Conservation (phyloP, 306 rosid species). For the Amphicarpaea edgeworthii region DNA sequence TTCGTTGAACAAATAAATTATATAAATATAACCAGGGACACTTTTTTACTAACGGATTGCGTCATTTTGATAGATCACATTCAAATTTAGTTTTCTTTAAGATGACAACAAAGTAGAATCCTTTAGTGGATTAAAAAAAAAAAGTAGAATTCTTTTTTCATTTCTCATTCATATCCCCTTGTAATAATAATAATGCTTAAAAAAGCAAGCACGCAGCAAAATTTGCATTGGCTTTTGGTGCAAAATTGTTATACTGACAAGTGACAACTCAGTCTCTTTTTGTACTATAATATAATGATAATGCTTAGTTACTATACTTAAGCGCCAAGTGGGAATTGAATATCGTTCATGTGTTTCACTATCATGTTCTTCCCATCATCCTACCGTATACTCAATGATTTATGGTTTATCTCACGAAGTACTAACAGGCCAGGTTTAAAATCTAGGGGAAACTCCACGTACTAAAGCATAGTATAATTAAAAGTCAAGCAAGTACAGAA, state of each 20-base stretch:
- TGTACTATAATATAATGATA: background rate
- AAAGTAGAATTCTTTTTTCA: background rate
- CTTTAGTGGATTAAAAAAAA: no score
- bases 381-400: background rate
- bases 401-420: background rate
- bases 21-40: background rate
- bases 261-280: slow-evolving; percentile 6
- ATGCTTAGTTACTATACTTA: slow-evolving; percentile 1
- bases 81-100: slow-evolving; percentile 24
- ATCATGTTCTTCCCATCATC: background rate
- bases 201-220: background rate
- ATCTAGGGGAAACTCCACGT: background rate
- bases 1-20: background rate
- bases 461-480: background rate
- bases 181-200: background rate
- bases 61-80: slow-evolving; percentile 46
- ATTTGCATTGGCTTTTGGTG: slow-evolving; percentile 22
- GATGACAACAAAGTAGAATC: slow-evolving; percentile 1
- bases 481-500: background rate
- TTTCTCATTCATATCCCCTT: slow-evolving; percentile 19
- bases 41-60: background rate
- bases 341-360: no score
- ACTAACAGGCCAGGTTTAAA: background rate
- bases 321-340: slow-evolving; percentile 4
- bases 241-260: slow-evolving; percentile 14